These are phyloP conservation scores for Trichoderma aggressivum DNA, from an alignment of 2,329 filamentous ascomycete species.

Conservation along the genomic window DNA sequence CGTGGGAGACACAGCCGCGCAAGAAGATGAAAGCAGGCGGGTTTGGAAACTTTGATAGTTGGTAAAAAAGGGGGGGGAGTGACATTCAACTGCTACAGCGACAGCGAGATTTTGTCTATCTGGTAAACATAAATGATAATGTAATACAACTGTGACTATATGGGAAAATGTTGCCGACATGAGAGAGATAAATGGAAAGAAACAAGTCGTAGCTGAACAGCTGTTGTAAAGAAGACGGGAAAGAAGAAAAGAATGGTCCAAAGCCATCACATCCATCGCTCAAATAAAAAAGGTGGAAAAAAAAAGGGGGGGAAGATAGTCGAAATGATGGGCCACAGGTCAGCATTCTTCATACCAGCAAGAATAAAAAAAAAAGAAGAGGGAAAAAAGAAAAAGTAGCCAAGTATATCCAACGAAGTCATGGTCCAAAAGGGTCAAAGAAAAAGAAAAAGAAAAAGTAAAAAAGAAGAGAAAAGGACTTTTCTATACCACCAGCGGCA, in stretches of 20 bases:
- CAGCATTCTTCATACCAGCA: background rate
- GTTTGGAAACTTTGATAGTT: slow-evolving; percentile 93
- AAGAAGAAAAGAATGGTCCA: background rate
- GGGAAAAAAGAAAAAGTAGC: background rate
- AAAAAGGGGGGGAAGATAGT: background rate
- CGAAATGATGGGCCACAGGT: background rate
- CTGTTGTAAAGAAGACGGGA: background rate
- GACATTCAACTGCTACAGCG: background rate
- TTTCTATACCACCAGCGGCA: slow-evolving; percentile 30
- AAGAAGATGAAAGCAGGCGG: slow-evolving; percentile 78
- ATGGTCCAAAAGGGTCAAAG: background rate
- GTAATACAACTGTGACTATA: background rate
- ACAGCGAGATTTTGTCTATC: background rate
- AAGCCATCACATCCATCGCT: background rate
- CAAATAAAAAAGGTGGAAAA: background rate
- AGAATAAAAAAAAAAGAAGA: background rate
- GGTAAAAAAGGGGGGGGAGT: slow-evolving; percentile 49
- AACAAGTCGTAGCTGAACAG: background rate
- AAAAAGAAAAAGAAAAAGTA: background rate
- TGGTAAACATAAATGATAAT: background rate
- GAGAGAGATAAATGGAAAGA: background rate
- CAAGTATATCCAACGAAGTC: background rate
- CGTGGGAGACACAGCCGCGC: slow-evolving; percentile 64
- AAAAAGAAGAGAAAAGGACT: background rate
- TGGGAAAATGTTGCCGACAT: background rate